Evolutionary conservation across 1,139 yeast species (phyloP).

Genomic region (Blastobotrys arbuscula): DNA sequence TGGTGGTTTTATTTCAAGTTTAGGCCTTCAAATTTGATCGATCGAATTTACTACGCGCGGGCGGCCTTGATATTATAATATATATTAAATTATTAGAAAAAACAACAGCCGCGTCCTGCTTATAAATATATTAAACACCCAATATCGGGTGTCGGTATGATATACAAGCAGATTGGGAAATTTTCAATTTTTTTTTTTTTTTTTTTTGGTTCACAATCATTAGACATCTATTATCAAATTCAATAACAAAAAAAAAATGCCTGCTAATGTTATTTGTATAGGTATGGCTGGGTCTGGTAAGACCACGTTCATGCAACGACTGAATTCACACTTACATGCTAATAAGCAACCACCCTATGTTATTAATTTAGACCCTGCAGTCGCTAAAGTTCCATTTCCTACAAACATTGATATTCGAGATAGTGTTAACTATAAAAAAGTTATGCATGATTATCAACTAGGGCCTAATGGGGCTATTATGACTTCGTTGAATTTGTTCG

Average conservation of each 20-base stretch:
- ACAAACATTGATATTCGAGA: slow-evolving; percentile 95
- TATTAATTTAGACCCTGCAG: slow-evolving; percentile 95
- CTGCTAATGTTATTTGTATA: slow-evolving; percentile 56
- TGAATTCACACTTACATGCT: slow-evolving; percentile 81
- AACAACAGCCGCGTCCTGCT: neutral
- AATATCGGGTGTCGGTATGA: too few relatives aligned
- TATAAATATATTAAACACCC: too few relatives aligned
- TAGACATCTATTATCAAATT: neutral
- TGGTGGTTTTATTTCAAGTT: too few relatives aligned
- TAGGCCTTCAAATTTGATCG: too few relatives aligned
- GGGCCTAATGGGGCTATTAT: slow-evolving; percentile 99
- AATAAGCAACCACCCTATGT: slow-evolving; percentile 70
- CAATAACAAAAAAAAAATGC: slow-evolving; percentile 10
- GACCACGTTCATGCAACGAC: slow-evolving; percentile 94
- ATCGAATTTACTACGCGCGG: neutral
- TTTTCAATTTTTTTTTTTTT: neutral
- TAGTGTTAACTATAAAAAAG: slow-evolving; percentile 91
- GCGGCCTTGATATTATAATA: neutral
- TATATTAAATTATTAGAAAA: too few relatives aligned
- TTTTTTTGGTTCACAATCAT: neutral
- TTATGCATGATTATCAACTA: slow-evolving; percentile 81
- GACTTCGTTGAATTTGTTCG: slow-evolving; percentile 82
- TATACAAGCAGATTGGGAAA: neutral
- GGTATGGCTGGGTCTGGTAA: slow-evolving; percentile 96
- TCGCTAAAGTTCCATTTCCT: slow-evolving; percentile 82